Evolutionary conservation across 2,329 filamentous ascomycete genomes (phyloP), one percentile per base, ranked within the genome.

Genomic region (Aureobasidium sp.): DNA sequence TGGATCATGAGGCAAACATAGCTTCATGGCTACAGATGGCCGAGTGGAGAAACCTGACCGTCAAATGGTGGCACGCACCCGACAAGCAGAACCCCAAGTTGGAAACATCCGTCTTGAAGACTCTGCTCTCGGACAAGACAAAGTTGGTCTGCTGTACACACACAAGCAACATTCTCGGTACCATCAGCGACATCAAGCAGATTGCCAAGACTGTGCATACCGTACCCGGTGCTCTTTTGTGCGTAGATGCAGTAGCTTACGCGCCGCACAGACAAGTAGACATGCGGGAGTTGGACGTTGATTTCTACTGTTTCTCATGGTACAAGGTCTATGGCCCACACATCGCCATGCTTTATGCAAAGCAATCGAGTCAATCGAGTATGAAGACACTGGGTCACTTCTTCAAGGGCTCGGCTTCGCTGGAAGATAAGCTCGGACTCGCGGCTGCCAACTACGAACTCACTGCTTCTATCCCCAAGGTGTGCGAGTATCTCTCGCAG

Each of bases 271-370:
- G 88, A 5, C 77, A 77, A 8, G 74, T 93, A 12, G 86, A 93
- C 70, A 86, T 92, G 5, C 79, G 82, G 65, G 83, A 76, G 0
- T 77, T 90, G 0, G 88, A 81, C 0, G 86, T 88, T 0, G 89
- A 93, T 70, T 86, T 91, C 67, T 93, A 92, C 71, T 69, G 80
- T n/a, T 90, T 92, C 70, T 86, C 81, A 0, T 92, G 88, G 89
- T 92, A 92, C 75, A 93, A 93, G 71, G 77, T 91, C 1, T 92
- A 88, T 69, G 89, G 89, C 0, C 89, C 89, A 0, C 89, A 92
- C 67, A 79, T 91, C 1, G 81, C 88, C 0, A 82, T 87, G 65
- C 76, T 93, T 1, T 93, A 90, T 69, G 87, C 82, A 5, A 83
- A 83, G 27, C 76, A 77, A 5, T 68, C 72, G 0, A 85, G 83